These are phyloP conservation scores for Beauveria rudraprayagi DNA, from an alignment of 2,329 filamentous ascomycete genomes.

Conservation along the genomic window DNA sequence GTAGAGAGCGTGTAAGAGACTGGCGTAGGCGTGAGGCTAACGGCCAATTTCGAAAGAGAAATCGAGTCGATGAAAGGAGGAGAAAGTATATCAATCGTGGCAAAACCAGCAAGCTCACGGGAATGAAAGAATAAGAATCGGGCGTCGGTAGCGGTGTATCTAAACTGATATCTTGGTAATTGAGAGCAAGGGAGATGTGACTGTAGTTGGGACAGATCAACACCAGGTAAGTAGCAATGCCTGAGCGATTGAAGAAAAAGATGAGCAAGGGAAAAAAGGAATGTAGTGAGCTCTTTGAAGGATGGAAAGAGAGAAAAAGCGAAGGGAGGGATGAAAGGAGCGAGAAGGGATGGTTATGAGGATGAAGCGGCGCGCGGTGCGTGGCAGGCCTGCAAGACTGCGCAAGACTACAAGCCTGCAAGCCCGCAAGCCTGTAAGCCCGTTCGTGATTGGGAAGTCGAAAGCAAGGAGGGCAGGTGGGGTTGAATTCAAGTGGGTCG, in stretches of 20 bases:
- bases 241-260: not conserved
- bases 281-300: slow-evolving; percentile 9
- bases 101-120: slow-evolving; percentile 14
- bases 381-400: not conserved
- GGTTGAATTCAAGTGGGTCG: not conserved
- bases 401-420: not conserved
- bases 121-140: slow-evolving; percentile 6
- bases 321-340: slow-evolving; percentile 8
- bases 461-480: not conserved
- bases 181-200: not conserved
- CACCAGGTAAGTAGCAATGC: slow-evolving; percentile 4
- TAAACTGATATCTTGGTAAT: slow-evolving; percentile 5
- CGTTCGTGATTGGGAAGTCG: not conserved
- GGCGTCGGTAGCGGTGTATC: not conserved
- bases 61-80: not conserved
- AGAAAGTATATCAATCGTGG: slow-evolving; percentile 8
- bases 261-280: slow-evolving; percentile 11
- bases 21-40: slow-evolving; percentile 15
- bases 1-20: slow-evolving; percentile 15
- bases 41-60: not conserved
- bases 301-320: slow-evolving; percentile 10
- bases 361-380: not conserved
- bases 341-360: not conserved
- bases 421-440: not conserved
- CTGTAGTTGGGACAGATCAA: slow-evolving; percentile 12